Conservation (phyloP, 805 yeast genomes). For the Yamadazyma takamatsuzukensis region DNA sequence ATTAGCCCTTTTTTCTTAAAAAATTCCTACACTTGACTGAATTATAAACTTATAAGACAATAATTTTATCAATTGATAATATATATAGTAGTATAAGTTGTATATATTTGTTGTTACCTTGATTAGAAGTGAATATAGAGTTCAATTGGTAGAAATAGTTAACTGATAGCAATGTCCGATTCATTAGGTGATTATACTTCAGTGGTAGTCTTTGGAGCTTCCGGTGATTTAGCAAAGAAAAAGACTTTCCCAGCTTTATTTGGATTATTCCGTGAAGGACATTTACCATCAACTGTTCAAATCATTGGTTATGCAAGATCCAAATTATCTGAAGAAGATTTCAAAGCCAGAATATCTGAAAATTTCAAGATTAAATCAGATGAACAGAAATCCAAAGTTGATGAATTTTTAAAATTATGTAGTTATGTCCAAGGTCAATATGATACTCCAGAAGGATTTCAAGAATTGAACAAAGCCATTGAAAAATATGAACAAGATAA, state of each 20-base stretch:
- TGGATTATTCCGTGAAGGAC: slow-evolving; percentile 65
- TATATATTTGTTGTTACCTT: too few relatives aligned
- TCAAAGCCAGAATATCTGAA: slow-evolving; percentile 62
- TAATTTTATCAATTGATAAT: neutral
- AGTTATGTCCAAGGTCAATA: slow-evolving; percentile 76
- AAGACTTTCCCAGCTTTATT: slow-evolving; percentile 88
- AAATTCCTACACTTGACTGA: too few relatives aligned
- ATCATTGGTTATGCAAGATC: slow-evolving; percentile 94
- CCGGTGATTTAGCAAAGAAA: slow-evolving; percentile 93
- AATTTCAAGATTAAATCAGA: slow-evolving; percentile 54
- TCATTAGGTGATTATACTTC: slow-evolving; percentile 63
- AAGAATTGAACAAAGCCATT: slow-evolving; percentile 50
- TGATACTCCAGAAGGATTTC: slow-evolving; percentile 75
- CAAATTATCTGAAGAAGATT: slow-evolving; percentile 60
- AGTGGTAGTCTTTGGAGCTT: slow-evolving; percentile 87
- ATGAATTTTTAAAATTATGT: slow-evolving; percentile 62
- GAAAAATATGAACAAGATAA: slow-evolving; percentile 53
- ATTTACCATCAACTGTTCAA: slow-evolving; percentile 62
- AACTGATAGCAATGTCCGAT: slow-evolving; percentile 16
- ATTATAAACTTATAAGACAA: too few relatives aligned
- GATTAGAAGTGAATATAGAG: too few relatives aligned
- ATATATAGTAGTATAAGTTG: too few relatives aligned
- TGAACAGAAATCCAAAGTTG: slow-evolving; percentile 39
- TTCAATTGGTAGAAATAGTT: too few relatives aligned
- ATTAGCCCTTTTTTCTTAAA: too few relatives aligned